Evolutionary conservation across 306 rosid species (phyloP).

Genomic region (Medicago arabica): DNA sequence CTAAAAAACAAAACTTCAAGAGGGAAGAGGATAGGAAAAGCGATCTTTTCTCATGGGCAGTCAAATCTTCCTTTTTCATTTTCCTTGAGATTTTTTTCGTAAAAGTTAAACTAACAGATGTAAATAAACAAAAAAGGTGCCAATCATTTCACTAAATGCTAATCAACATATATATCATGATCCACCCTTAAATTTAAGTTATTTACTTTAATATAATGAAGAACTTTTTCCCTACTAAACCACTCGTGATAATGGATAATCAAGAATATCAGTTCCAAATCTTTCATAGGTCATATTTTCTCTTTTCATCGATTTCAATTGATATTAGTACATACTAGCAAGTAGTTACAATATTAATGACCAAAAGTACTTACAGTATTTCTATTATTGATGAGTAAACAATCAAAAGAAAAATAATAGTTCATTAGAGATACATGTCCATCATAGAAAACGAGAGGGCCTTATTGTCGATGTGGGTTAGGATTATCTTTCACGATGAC

Average conservation of each 20-base stretch:
- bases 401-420: too few relatives aligned
- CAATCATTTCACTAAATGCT: slow-evolving; percentile 10
- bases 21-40: too few relatives aligned
- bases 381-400: not conserved
- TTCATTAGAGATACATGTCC: too few relatives aligned
- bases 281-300: not conserved
- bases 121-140: not conserved
- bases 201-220: not conserved
- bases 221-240: slow-evolving; percentile 1
- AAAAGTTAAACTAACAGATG: slow-evolving; percentile 17
- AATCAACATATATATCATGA: not conserved
- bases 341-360: not conserved
- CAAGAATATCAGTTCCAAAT: not conserved
- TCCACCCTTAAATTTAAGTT: not conserved
- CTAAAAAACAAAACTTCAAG: too few relatives aligned
- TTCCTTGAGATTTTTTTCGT: not conserved
- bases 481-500: too few relatives aligned
- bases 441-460: too few relatives aligned
- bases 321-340: not conserved
- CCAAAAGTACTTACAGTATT: too few relatives aligned
- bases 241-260: not conserved
- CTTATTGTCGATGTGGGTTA: too few relatives aligned
- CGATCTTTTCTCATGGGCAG: slow-evolving; percentile 38
- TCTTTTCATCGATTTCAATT: not conserved
- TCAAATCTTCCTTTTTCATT: slow-evolving; percentile 48